Evolutionary conservation across 2,329 filamentous ascomycete genomes (phyloP), one percentile per base, ranked within the genome.

Genomic region (Pyrenophora tritici-repentis): DNA sequence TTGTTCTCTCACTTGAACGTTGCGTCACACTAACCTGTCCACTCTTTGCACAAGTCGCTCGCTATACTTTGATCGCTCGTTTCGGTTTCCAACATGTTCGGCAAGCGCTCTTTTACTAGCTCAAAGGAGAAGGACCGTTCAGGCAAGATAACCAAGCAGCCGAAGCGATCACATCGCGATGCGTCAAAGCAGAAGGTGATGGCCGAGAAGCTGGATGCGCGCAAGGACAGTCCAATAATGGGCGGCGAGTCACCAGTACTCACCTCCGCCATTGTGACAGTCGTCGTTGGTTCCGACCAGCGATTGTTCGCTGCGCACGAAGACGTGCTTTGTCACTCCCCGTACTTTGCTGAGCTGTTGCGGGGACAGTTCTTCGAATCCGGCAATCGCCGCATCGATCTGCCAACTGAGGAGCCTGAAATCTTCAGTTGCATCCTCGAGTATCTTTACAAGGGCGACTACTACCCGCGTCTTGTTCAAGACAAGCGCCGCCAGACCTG

Each of bases 401-500:
- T 89, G 81, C 80, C 88, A 83, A 81, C 84, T 64, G 84, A 86
- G 82, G 90, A 96, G 80, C 91, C 92, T 64, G 91, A 96, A 81
- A 84, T 95, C 75, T 90, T 97, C 77, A 95, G 91, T 73, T 92
- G 89, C 70, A 82, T 97, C 68, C 90, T 97, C 79, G 92, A 97
- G 80, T 97, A 92, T 75, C 86, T 97, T 63, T 97, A 97, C 87
- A 96, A 95, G 81, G 91, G 90, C 63, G 91, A 96, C 82, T 96
- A 96, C 79, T 94, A 89, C 76, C 92, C 92, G 49, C 89, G 91
- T 75, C 82, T 97, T 78, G 72, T 96, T 65, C 90, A 91, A 76
- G 89, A 90, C 83, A 91, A 89, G 82, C 86, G 87, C 75, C 88
- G 86, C 72, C 87, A 90, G 80, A 88, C 87, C 79, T 96, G 90